A percentile compares a stretch with the other conserved stretches of the same genome.
Conservation (phyloP, 768 basidiomycete species). For the Erythrobasidium yunnanense region DNA sequence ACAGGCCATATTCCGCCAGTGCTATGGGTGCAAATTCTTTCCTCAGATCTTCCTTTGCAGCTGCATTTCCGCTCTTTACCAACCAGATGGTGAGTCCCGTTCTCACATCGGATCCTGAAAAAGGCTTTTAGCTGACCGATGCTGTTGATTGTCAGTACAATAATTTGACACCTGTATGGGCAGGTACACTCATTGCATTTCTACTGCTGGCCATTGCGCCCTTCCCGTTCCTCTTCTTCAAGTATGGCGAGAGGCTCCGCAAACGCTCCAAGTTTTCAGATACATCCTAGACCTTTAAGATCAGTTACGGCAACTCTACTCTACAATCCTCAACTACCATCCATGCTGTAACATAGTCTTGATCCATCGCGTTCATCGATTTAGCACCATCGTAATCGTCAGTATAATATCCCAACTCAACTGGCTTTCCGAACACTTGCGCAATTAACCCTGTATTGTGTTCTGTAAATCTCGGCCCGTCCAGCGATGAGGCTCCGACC, state of each 20-base stretch:
- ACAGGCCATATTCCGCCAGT: slow-evolving; percentile 24
- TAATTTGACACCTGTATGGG: neutral
- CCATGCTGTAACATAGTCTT: no score
- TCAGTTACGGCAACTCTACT: no score
- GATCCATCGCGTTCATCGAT: no score
- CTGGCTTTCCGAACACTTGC: no score
- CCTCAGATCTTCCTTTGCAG: slow-evolving; percentile 24
- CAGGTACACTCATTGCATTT: slow-evolving; percentile 19
- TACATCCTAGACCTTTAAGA: no score
- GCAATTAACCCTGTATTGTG: no score
- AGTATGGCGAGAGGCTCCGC: slow-evolving; percentile 14
- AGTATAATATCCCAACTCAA: no score
- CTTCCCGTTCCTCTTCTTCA: slow-evolving; percentile 23
- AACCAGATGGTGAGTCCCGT: slow-evolving; percentile 20
- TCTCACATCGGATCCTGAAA: neutral
- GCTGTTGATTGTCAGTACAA: slow-evolving; percentile 16
- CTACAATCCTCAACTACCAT: no score
- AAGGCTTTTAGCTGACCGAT: neutral
- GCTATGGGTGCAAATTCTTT: slow-evolving; percentile 27
- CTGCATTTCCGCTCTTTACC: slow-evolving; percentile 23
- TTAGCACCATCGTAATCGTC: no score
- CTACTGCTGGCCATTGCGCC: slow-evolving; percentile 16
- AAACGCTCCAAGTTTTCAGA: slow-evolving; percentile 19
- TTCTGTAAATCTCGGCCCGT: no score
- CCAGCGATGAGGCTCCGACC: no score